phyloP scores from a whole-genome alignment of 2,329 filamentous ascomycete species.

The Fusarium buharicum region DNA sequence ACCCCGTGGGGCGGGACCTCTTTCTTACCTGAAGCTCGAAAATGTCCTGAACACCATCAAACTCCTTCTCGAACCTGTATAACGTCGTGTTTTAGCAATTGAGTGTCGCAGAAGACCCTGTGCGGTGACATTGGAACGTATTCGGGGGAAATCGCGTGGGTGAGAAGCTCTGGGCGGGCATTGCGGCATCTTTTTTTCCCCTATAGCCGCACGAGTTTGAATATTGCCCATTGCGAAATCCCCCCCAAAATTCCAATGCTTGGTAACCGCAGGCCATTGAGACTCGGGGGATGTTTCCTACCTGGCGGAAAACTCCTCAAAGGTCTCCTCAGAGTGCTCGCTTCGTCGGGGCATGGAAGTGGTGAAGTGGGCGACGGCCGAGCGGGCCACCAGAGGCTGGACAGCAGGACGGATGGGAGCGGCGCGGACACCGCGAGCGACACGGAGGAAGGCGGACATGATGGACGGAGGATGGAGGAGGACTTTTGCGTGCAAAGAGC shows the following conservation, averaged over 20 bases:
- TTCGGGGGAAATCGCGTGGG: conserved; percentile 45
- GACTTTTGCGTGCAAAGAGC: conserved; percentile 44
- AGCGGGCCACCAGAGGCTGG: conserved; percentile 65
- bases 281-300: conserved; percentile 60
- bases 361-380: conserved; percentile 70
- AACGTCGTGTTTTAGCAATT: conserved; percentile 46
- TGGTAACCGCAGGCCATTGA: conserved; percentile 30
- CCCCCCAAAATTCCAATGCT: background rate
- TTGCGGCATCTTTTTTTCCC: conserved; percentile 45
- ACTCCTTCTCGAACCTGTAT: conserved; percentile 97
- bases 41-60: conserved; percentile 95
- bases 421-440: conserved; percentile 75
- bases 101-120: conserved; percentile 28
- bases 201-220: conserved; percentile 14
- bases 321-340: conserved; percentile 92
- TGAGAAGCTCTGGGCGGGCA: conserved; percentile 31
- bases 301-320: conserved; percentile 98
- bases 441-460: conserved; percentile 76
- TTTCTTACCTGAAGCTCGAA: conserved; percentile 94
- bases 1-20: conserved; percentile 31
- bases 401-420: conserved; percentile 68
- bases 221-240: conserved; percentile 7
- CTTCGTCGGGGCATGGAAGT: conserved; percentile 66
- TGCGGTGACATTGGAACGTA: conserved; percentile 42
- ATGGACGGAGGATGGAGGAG: conserved; percentile 54